Conservation (phyloP, 2,329 filamentous ascomycete genomes). For the Epichloe coenophiala region DNA sequence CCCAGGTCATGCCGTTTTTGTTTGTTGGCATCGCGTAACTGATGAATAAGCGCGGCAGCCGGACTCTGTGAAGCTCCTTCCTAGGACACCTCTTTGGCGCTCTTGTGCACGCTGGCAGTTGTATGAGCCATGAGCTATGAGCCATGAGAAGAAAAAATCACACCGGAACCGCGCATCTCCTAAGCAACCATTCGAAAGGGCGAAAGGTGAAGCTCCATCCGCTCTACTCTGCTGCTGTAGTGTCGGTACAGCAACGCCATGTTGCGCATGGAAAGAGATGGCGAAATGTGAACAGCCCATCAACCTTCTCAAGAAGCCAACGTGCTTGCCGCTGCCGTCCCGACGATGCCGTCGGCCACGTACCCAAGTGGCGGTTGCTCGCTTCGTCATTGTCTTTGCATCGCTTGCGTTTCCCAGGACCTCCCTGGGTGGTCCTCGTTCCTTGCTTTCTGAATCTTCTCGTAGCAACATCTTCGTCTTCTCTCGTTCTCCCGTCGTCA, state of each 20-base stretch:
- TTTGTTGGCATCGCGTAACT: neutral
- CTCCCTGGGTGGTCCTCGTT: neutral
- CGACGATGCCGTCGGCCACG: neutral
- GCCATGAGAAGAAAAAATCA: neutral
- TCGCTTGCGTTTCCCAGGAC: neutral
- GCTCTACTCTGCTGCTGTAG: neutral
- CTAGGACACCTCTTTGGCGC: neutral
- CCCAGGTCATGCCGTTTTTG: neutral
- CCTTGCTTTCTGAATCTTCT: neutral
- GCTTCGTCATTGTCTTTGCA: neutral
- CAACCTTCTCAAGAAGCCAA: neutral
- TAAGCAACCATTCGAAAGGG: neutral
- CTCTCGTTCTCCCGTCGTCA: conserved; percentile 3
- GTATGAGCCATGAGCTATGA: neutral
- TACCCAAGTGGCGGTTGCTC: conserved; percentile 1
- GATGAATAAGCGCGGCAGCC: neutral
- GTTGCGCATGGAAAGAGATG: neutral
- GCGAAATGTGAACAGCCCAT: neutral
- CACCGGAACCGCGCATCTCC: neutral
- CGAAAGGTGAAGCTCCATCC: neutral
- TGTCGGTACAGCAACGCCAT: neutral
- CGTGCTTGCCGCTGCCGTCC: conserved; percentile 1
- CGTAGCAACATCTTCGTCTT: conserved; percentile 2
- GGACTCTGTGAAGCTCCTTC: neutral
- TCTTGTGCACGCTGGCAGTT: neutral